Evolutionary conservation across 306 rosid species (phyloP), one percentile per base, ranked within the genome.

Genomic region (Cicer judaicum): DNA sequence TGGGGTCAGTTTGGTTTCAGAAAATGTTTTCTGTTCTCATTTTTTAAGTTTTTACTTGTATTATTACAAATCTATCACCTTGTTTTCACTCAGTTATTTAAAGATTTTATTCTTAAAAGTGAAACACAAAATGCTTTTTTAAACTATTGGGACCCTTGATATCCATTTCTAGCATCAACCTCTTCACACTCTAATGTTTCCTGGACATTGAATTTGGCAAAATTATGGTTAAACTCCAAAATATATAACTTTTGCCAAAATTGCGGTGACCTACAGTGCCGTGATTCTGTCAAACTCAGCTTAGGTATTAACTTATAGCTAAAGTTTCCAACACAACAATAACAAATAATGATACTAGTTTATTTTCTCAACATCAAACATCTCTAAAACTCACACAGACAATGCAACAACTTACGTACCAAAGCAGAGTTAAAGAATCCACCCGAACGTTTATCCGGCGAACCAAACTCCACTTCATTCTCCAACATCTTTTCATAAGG

Each of bases 401-500:
- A 64, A 38, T 49, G 52, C 62, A 13, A 49, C 75, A 79, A 80
- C 54, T 73, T 72, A 19, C 87, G 80, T 79, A 93, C 98, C 93
- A 93, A n/a, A 41, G 97, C 94, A 59, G 92, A 87, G 86, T 91
- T 93, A 80, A 89, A 83, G 85, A 91, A 87, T 54, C 98, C 98
- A 12, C 93, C 91, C 0, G 98, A 89, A 68, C 96, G 90, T 80
- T 84, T 93, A 78, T 93, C 98, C 0, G 98, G 97, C 4, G 97
- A 91, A 34, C 96, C 94, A 44, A 93, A 93, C 87, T 89, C 98
- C 77, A 93, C 97, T 46, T 82, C 89, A 88, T 93, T 89, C 48
- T 91, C 97, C 76, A 91, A 81, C 97, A 93, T 93, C 85, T 89
- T 93, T 78, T 93, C 98, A 49, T 93, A 93, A 0, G 98, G 98